Evolutionary conservation across 1,284 basidiomycete genomes (phyloP), one percentile per base, ranked within the genome.

Genomic region (Cystobasidium pallidum): DNA sequence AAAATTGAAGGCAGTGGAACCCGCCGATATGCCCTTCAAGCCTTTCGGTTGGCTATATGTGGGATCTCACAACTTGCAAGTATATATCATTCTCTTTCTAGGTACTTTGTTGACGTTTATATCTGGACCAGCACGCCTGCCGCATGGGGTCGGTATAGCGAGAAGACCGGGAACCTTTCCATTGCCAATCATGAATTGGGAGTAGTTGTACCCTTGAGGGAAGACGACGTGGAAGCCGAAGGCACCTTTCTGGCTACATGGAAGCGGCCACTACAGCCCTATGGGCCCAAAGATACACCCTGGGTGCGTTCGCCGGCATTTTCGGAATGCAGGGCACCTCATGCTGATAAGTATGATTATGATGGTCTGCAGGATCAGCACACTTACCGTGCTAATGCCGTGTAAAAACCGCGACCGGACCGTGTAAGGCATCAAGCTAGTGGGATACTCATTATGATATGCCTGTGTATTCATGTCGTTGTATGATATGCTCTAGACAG

Each of bases 1-100:
- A 8, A 32, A 8, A 34, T 30, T 61, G 36, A 61, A 43, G 39
- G 34, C 21, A 13, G 6, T 15, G 7, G 26, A 61, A 6, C 4
- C 36, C 10, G 45, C 19, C 24, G 36, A 43, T 7, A 45, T 2
- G 2, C 26, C 67, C 11, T 26, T 45, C 21, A 47, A 70, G 34
- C 52, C 61, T 28, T 64, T 55, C 24, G 70, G 70, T 7, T 72
- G 55, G 51, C 47, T 72, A 47, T 72, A 72, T 43, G 49, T 72
- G 51, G 70, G 70, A 28, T 72, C 70, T n/a, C 70, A 72, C 41
- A 72, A 72, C 36, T 72, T 64, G 70, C 66, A 26, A 11, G 70
- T 39, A 6, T 15, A 7, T 24, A 8, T 55, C 17, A 7, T 7
- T 17, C 17, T 13, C 15, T 45, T 17, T 30, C 24, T 1, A 65